Evolutionary conservation across 2,329 filamentous ascomycete species (phyloP), one percentile per base, ranked within the genome.

Genomic region (Ascochyta pisi): DNA sequence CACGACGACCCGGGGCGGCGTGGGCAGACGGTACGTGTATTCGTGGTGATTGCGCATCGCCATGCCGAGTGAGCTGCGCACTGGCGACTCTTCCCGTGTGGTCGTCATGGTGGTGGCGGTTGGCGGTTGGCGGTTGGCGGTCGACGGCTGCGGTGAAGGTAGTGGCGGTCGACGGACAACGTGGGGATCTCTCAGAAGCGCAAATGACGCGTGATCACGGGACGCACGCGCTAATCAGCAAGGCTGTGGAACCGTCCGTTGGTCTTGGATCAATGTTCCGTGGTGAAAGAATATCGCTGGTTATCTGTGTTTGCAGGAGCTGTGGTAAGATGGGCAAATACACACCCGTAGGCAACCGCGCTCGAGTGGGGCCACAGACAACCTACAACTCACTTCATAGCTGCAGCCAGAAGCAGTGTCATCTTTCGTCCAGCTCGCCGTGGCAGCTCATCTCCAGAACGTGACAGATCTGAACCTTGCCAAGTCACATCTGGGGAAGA

Each of bases 1-100:
- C 19, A 82, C 76, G 41, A 80, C 73, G 61, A 82, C 81, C 16
- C 79, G 77, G 19, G 80, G 79, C 22, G 79, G 78, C 5, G 78
- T 78, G 7, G 80, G 80, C 1, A 82, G 71, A 12, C 79, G 76
- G 62, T 77, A 79, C 13, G 73, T 73, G 67, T 81, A 82, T 43
- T 77, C 76, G 38, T 73, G 64, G 13, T 73, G 68, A 22, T 45
- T 65, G 39, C 68, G 67, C 54, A 58, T 64, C 40, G 73, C 67
- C 7, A 66, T 60, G 23, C 54, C 53, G 7, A 62, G 44, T 15
- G 53, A 60, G 51, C 73, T 73, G 35, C 72, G 69, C 63, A 76
- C 66, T 35, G 68, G 62, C 15, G 62, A 41, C 46, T 74, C 68
- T 46, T 73, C 71, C 41, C 60, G 57, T n/a, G 56, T 45, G 22